Conservation (phyloP, 2,329 filamentous ascomycete genomes). For the Amauroascus verrucosus region DNA sequence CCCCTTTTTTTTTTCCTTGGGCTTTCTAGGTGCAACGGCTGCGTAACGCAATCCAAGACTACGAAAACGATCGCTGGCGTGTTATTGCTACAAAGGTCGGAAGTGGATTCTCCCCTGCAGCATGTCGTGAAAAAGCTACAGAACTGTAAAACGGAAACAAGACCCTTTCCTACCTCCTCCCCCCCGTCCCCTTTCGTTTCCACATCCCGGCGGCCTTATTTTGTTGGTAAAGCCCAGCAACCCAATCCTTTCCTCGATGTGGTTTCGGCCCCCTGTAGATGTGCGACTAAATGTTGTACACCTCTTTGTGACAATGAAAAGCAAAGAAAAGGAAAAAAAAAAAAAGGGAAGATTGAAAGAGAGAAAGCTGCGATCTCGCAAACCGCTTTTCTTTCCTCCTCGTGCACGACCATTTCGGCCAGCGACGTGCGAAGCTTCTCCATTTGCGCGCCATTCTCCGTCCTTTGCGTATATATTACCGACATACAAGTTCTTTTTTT, state of each 20-base stretch:
- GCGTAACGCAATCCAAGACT: slow-evolving; percentile 32
- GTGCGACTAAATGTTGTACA: slow-evolving; percentile 15
- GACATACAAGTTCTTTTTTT: slow-evolving; percentile 2
- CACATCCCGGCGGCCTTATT: slow-evolving; percentile 1
- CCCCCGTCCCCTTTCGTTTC: too few relatives aligned
- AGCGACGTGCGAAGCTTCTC: not conserved
- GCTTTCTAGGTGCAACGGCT: slow-evolving; percentile 29
- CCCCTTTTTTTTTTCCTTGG: slow-evolving; percentile 9
- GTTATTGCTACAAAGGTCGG: slow-evolving; percentile 86
- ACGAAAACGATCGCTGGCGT: slow-evolving; percentile 68
- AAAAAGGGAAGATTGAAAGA: too few relatives aligned
- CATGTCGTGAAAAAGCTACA: slow-evolving; percentile 70
- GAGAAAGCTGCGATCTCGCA: slow-evolving; percentile 5
- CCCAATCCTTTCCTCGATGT: not conserved
- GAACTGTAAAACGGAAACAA: slow-evolving; percentile 41
- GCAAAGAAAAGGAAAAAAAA: not conserved
- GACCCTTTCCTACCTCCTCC: not conserved
- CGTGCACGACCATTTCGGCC: slow-evolving; percentile 6
- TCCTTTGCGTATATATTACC: slow-evolving; percentile 6
- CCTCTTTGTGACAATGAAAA: slow-evolving; percentile 11
- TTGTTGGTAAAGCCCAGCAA: not conserved
- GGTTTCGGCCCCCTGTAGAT: slow-evolving; percentile 10
- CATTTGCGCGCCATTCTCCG: not conserved
- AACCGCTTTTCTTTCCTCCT: not conserved
- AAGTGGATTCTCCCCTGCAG: slow-evolving; percentile 74